Evolutionary conservation across 2,329 filamentous ascomycete genomes (phyloP).

Genomic region (Ceratocystis destructans): DNA sequence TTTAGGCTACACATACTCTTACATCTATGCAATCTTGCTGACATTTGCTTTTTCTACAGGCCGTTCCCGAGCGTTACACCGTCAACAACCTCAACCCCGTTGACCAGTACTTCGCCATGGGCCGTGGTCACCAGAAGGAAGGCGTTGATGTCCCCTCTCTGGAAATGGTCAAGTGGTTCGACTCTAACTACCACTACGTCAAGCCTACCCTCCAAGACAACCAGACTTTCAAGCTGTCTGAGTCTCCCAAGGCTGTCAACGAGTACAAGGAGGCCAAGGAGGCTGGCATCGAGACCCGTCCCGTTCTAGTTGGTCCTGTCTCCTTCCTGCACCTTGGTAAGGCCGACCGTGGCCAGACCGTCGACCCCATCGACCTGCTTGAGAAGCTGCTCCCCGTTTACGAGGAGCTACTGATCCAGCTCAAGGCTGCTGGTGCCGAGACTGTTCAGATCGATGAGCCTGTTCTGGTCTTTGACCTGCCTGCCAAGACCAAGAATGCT

Average conservation of each 20-base stretch:
- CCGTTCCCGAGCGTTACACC: conserved; percentile 84
- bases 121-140: conserved; percentile 92
- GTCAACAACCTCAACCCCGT: conserved; percentile 74
- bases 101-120: conserved; percentile 99
- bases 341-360: conserved; percentile 87
- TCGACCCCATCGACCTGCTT: conserved; percentile 86
- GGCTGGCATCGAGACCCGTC: conserved; percentile 81
- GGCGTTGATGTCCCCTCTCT: conserved; percentile 82
- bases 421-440: conserved; percentile 93
- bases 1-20: not conserved
- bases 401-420: conserved; percentile 77
- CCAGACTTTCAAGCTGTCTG: conserved; percentile 83
- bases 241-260: conserved; percentile 80
- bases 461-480: conserved; percentile 86
- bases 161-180: conserved; percentile 99
- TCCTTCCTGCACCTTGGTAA: conserved; percentile 97
- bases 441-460: conserved; percentile 98
- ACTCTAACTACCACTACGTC: conserved; percentile 99
- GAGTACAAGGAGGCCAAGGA: conserved; percentile 98
- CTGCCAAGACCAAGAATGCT: conserved; percentile 78
- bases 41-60: conserved; percentile 35
- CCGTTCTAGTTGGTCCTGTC: conserved; percentile 88
- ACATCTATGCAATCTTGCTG: conserved; percentile 6
- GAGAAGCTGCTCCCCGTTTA: conserved; percentile 91
- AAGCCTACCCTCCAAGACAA: conserved; percentile 96